These are phyloP conservation scores for Exobasidium cylindrosporum DNA, from an alignment of 1,284 basidiomycete species.

Conservation along the genomic window DNA sequence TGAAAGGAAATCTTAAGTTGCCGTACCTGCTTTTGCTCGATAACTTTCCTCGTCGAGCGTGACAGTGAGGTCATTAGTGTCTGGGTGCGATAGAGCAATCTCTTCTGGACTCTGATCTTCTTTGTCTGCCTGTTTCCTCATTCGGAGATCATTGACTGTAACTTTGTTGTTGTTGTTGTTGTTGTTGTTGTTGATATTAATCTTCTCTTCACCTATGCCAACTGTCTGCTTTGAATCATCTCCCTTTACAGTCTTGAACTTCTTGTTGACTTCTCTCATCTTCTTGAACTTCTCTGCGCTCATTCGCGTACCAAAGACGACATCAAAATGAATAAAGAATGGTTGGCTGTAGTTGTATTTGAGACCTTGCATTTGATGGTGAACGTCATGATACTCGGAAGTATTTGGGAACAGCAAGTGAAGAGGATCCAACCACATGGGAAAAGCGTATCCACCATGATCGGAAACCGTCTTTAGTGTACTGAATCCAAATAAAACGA, in stretches of 20 bases:
- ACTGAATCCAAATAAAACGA: conserved; percentile 77
- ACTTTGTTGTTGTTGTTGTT: too few species aligned
- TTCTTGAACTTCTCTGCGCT: conserved; percentile 52
- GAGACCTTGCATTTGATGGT: conserved; percentile 87
- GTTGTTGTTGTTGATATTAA: background rate
- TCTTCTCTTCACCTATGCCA: background rate
- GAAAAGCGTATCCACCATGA: conserved; percentile 87
- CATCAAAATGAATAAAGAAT: conserved; percentile 64
- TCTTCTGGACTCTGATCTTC: background rate
- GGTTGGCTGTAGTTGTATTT: conserved; percentile 96
- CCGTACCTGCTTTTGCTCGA: conserved; percentile 15
- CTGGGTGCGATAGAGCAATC: background rate
- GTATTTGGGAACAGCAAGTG: conserved; percentile 88
- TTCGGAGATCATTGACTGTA: background rate
- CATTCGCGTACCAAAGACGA: conserved; percentile 75
- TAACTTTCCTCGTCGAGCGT: conserved; percentile 3
- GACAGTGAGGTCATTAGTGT: background rate
- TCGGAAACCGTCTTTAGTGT: conserved; percentile 95
- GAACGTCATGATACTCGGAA: conserved; percentile 96
- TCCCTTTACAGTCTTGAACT: background rate
- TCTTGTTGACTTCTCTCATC: conserved; percentile 19
- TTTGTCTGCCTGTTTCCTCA: background rate
- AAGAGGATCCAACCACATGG: conserved; percentile 71
- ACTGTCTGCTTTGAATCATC: background rate
- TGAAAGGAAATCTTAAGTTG: too few species aligned